Base-by-base conservation (phyloP, 2,329 filamentous ascomycete genomes). In the Fusarium setosum region DNA sequence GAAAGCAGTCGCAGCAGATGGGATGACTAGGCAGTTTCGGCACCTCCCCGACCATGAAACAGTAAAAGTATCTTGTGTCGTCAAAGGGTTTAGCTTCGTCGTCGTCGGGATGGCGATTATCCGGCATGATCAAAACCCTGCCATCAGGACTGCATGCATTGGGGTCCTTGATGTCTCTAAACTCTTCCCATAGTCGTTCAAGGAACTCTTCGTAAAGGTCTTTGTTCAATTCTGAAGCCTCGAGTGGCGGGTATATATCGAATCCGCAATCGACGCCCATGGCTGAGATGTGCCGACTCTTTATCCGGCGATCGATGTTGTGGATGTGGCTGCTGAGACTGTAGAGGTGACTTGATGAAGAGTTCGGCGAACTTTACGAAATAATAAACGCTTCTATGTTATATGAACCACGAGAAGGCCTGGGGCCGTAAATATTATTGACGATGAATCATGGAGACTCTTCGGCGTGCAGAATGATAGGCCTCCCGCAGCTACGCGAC, bases 201-300 rank as follows among this genome's bases (percentile, higher is more conserved):
- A 62, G 23, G 17, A 63, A 63, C 6, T 12, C 10, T 7, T 32
- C 15, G 7, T 62, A 63, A 3, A 5, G 4, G 0, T 13, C 32
- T 11, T 52, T 63, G 24, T 63, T 52, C 15, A 51, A 44, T 0
- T 17, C 1, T 26, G 23, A 52, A 3, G 18, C 11, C 12, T 7
- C 3, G 3, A 63, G 60, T 11, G 3, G 15, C 12, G 60, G 60
- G 29, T 40, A 52, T 13, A 63, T 48, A 12, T 62, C 58, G n/a
- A 63, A 63, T 20, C 58, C 60, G 15, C 38, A 57, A 15, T 34
- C 29, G 4, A 24, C 37, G 3, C 45, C 24, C 60, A 63, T 63
- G 7, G 4, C n/a, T 18, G 38, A 26, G 26, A 26, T 26, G 24
- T 29, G 26, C 12, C 26, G 26, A 12, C 9, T 29, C 26, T 29